Percentiles rank a stretch among this genome's conserved stretches.
Conservation (phyloP, 164 flowering plant species). For the Paratinospora sagittata region DNA sequence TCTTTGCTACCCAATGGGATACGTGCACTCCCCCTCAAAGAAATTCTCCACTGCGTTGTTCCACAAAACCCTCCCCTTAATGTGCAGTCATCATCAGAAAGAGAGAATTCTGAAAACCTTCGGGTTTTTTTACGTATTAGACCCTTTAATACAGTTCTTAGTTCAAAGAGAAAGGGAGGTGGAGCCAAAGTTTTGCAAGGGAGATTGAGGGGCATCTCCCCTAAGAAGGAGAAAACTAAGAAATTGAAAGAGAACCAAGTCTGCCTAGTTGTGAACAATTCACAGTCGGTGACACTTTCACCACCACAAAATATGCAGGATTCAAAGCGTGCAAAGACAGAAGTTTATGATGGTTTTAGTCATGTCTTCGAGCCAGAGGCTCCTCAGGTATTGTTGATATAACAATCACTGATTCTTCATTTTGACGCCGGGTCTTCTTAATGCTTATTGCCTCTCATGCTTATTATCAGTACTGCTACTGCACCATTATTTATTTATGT, state of each 20-base stretch:
- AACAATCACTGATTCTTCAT: not conserved
- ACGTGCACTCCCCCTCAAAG: conserved; percentile 37
- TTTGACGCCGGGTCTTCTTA: no score
- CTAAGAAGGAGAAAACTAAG: conserved; percentile 22
- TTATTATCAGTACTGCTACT: no score
- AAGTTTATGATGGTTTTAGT: conserved; percentile 68
- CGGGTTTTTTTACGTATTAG: conserved; percentile 57
- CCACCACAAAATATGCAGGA: conserved; percentile 46
- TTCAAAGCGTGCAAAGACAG: conserved; percentile 52
- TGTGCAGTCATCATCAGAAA: not conserved
- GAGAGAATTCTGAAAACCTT: conserved; percentile 31
- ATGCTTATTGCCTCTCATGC: no score
- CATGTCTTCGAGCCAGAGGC: conserved; percentile 61
- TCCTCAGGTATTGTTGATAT: conserved; percentile 46
- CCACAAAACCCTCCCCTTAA: conserved; percentile 15
- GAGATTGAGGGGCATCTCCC: conserved; percentile 27
- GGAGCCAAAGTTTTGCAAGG: not conserved
- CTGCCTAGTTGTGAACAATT: conserved; percentile 45
- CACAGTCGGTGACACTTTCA: conserved; percentile 45
- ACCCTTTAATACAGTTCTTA: conserved; percentile 25
- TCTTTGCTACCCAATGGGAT: conserved; percentile 19
- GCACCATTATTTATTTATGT: not conserved
- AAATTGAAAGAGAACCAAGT: conserved; percentile 18
- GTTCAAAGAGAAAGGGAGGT: conserved; percentile 2
- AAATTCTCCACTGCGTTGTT: conserved; percentile 30